Base-by-base conservation (phyloP, 495 filamentous ascomycete species). In the Oidiodendron maius region DNA sequence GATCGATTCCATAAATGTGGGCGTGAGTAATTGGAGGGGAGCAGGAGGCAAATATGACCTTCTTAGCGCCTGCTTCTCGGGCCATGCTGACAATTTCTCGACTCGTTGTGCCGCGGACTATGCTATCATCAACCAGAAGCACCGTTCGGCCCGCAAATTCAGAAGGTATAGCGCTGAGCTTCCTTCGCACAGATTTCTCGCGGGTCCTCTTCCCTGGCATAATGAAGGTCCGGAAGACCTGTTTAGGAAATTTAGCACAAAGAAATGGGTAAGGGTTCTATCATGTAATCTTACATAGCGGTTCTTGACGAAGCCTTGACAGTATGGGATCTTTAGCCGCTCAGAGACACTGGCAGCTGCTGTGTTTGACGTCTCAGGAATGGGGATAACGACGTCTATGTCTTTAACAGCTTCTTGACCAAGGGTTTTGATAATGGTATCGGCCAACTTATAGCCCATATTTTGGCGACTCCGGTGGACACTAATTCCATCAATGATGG, bases 181-280 rank as follows among this genome's bases (percentile, higher is more conserved):
- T 89, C 32, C 84, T 69, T 0, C 85, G 76, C 17, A 89, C 84
- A 46, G 82, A 82, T 58, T 84, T 93, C 58, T 95, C 83, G 4
- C 93, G 76, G 18, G 83, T 80, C 57, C 83, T 82, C 63, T 96
- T 91, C 25, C 82, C 84, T 8, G 90, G 89, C 84, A 95, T 90
- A 62, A 96, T 96, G 64, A 96, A 96, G 0, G 91, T 96, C 28
- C 91, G 83, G 75, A 91, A 94, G n/a, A n/a, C n/a, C n/a, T n/a
- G n/a, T n/a, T n/a, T n/a, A n/a, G n/a, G n/a, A n/a, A n/a, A n/a
- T n/a, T n/a, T n/a, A n/a, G n/a, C n/a, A n/a, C n/a, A n/a, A n/a
- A n/a, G n/a, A n/a, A n/a, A n/a, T n/a, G n/a, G n/a, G n/a, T n/a
- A n/a, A n/a, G n/a, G n/a, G n/a, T n/a, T n/a, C n/a, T n/a, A n/a